Percentiles rank a stretch among this genome's conserved stretches.
Conservation (phyloP, 371 early-diverging fungal genomes). For the Mucor plumbeus region DNA sequence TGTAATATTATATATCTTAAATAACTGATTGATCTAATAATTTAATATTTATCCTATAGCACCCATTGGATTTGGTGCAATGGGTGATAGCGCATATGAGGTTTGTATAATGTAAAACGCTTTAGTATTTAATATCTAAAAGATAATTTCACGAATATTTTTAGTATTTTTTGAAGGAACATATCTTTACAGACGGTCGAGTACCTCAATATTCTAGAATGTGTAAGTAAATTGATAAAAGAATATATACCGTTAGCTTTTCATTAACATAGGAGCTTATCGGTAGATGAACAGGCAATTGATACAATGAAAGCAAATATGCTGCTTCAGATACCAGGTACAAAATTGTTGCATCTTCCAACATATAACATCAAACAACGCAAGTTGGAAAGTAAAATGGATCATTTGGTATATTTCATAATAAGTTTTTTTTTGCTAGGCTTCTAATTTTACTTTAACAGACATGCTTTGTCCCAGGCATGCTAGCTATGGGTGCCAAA, state of each 20-base stretch:
- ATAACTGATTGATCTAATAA: background rate
- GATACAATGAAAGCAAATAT: conserved; percentile 57
- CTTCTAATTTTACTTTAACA: conserved; percentile 25
- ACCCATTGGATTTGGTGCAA: background rate
- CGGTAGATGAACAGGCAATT: conserved; percentile 43
- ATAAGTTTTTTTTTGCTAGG: conserved; percentile 20
- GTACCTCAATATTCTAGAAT: background rate
- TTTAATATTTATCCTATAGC: background rate
- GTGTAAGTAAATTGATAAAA: background rate
- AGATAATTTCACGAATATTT: background rate
- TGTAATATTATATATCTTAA: background rate
- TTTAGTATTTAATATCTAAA: background rate
- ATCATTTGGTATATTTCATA: conserved; percentile 46
- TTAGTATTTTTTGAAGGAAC: background rate
- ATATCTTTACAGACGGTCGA: background rate
- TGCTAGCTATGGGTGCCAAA: conserved; percentile 68
- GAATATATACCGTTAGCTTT: background rate
- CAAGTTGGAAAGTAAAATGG: conserved; percentile 42
- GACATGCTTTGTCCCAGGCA: conserved; percentile 78
- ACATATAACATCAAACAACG: conserved; percentile 27
- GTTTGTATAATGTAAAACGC: background rate
- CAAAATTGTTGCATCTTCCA: conserved; percentile 50
- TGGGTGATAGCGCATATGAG: background rate
- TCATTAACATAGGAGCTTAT: background rate
- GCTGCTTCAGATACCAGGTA: conserved; percentile 40